These are phyloP conservation scores for Candida albicans DNA, from an alignment of 1,139 yeast species.

Conservation along the genomic window DNA sequence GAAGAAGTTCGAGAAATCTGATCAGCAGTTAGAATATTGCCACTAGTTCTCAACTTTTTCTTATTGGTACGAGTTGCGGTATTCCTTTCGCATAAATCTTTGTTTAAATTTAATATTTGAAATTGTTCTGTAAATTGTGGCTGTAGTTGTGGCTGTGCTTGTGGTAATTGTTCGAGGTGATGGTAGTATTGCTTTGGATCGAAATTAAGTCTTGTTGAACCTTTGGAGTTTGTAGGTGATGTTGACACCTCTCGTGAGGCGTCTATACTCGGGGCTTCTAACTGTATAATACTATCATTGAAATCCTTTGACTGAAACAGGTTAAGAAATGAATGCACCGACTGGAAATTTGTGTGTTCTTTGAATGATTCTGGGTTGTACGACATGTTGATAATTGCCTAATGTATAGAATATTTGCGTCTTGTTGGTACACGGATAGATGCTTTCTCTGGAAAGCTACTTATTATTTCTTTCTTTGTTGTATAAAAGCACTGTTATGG, in stretches of 20 bases:
- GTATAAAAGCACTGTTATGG: background rate
- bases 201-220: background rate
- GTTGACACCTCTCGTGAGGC: background rate
- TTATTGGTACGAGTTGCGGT: background rate
- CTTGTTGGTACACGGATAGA: background rate
- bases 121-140: too few species aligned
- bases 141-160: too few species aligned
- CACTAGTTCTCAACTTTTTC: background rate
- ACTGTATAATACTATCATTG: conserved; percentile 18
- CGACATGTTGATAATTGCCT: background rate
- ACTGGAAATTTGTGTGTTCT: conserved; percentile 3
- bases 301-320: conserved; percentile 29
- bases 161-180: too few species aligned
- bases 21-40: background rate
- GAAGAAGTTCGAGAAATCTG: conserved; percentile 1
- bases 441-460: too few species aligned
- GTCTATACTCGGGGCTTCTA: conserved; percentile 9
- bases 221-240: background rate
- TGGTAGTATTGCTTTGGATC: too few species aligned
- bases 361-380: background rate
- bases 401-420: too few species aligned
- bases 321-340: conserved; percentile 27
- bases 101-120: too few species aligned
- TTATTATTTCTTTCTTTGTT: background rate
- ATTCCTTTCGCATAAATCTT: background rate